phyloP scores from a whole-genome alignment of 108 stramenopile genomes.

The Cyclotella baltica region DNA sequence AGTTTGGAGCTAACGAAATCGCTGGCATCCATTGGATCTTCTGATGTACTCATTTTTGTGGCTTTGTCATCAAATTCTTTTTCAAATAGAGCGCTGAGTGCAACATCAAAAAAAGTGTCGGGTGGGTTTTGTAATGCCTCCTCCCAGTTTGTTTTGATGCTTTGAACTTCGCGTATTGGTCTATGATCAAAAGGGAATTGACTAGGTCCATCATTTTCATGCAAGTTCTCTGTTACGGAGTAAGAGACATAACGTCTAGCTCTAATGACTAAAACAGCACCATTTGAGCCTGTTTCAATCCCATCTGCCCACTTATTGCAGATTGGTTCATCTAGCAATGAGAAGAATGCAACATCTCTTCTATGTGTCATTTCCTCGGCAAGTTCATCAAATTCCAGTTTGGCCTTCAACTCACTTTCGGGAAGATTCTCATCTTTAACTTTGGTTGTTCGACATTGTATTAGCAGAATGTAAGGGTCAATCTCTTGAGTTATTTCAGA shows the following conservation, averaged over 20 bases:
- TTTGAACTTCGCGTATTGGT: constrained; percentile 14
- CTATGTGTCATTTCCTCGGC: constrained; percentile 51
- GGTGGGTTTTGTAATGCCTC: constrained; percentile 15
- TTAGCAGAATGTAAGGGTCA: constrained; percentile 46
- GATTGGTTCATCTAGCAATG: constrained; percentile 17
- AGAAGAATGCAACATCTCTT: constrained; percentile 54
- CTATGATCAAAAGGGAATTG: constrained; percentile 16
- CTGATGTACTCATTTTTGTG: constrained; percentile 1
- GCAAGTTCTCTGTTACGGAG: background rate
- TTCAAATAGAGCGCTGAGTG: background rate
- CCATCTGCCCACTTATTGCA: constrained; percentile 26
- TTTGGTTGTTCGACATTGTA: constrained; percentile 41
- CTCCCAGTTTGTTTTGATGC: constrained; percentile 46
- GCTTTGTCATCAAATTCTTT: background rate
- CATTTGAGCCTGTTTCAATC: background rate
- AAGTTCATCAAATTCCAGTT: constrained; percentile 42
- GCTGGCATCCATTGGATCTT: constrained; percentile 25
- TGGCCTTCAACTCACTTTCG: constrained; percentile 16
- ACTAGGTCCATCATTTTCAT: background rate
- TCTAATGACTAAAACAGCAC: constrained; percentile 33
- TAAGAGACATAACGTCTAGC: constrained; percentile 25
- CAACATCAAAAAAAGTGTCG: constrained; percentile 30
- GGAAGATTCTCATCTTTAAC: background rate
- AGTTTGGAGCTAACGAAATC: constrained; percentile 34
- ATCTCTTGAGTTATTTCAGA: constrained; percentile 36